A percentile compares a stretch with the other conserved stretches of the same genome.
These are phyloP conservation scores for Penicillium argentinense DNA, from an alignment of 495 filamentous ascomycete genomes.

Conservation along the genomic window DNA sequence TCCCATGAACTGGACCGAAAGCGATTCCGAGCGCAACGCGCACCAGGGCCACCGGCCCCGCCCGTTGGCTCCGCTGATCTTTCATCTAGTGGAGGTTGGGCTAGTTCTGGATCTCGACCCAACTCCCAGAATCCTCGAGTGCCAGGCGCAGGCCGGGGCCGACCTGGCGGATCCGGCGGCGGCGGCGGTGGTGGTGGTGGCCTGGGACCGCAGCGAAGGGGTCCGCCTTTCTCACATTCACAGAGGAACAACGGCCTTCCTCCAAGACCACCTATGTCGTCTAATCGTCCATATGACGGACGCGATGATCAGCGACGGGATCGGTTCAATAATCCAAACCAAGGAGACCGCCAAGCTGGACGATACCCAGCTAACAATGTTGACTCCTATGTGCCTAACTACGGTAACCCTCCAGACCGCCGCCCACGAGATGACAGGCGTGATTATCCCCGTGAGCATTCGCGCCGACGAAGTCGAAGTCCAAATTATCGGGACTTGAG, in stretches of 20 bases:
- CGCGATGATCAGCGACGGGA: constrained; percentile 35
- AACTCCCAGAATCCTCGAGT: constrained; percentile 36
- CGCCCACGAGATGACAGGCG: constrained; percentile 27
- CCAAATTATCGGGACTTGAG: constrained; percentile 29
- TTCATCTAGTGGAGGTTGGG: constrained; percentile 63
- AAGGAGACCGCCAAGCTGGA: constrained; percentile 19
- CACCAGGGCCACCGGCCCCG: constrained; percentile 80
- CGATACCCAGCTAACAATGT: constrained; percentile 29
- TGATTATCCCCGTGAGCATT: constrained; percentile 36
- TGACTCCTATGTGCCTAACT: constrained; percentile 45
- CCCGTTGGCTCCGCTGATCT: constrained; percentile 84
- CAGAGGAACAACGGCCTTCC: constrained; percentile 40
- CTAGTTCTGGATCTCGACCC: constrained; percentile 30
- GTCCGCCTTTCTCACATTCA: constrained; percentile 21
- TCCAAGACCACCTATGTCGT: constrained; percentile 36
- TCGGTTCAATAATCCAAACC: constrained; percentile 21
- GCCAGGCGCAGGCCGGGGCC: constrained; percentile 31
- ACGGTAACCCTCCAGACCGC: constrained; percentile 27
- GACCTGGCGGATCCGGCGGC: constrained; percentile 16
- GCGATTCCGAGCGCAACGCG: constrained; percentile 78
- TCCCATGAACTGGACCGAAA: constrained; percentile 94
- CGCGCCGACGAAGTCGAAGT: constrained; percentile 42
- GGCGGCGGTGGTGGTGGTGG: neutral
- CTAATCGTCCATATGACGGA: constrained; percentile 31
- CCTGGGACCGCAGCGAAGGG: constrained; percentile 19